Percentiles rank a stretch among this genome's conserved stretches.
Conservation (phyloP, 805 yeast genomes). For the Suhomyces vadensis region DNA sequence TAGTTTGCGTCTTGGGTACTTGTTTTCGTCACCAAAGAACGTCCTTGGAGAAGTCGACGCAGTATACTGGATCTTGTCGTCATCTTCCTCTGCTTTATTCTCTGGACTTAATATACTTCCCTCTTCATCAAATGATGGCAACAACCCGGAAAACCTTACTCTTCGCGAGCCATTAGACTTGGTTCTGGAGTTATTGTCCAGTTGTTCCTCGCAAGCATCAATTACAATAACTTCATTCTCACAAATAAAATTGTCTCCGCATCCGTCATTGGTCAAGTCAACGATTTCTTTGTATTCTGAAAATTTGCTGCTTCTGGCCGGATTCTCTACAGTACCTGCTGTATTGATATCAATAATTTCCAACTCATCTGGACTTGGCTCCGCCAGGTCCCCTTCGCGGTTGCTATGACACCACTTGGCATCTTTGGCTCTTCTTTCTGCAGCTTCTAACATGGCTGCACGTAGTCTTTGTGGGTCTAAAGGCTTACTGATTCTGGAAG, state of each 20-base stretch:
- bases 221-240: slow-evolving; percentile 21
- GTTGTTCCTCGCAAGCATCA: slow-evolving; percentile 22
- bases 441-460: slow-evolving; percentile 56
- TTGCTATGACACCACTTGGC: slow-evolving; percentile 46
- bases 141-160: slow-evolving; percentile 14
- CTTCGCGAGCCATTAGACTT: slow-evolving; percentile 5
- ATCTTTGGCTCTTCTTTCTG: slow-evolving; percentile 59
- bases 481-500: slow-evolving; percentile 5
- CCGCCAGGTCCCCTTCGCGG: slow-evolving; percentile 25
- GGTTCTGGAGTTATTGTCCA: neutral
- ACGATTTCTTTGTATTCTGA: slow-evolving; percentile 13
- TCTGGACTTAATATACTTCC: neutral
- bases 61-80: slow-evolving; percentile 22
- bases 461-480: slow-evolving; percentile 28
- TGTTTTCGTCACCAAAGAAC: slow-evolving; percentile 22
- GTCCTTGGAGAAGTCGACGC: slow-evolving; percentile 29
- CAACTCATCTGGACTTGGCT: slow-evolving; percentile 49
- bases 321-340: slow-evolving; percentile 1
- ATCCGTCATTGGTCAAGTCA: slow-evolving; percentile 16
- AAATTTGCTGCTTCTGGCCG: neutral
- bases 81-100: slow-evolving; percentile 1
- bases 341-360: slow-evolving; percentile 30
- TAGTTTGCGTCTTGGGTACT: slow-evolving; percentile 26
- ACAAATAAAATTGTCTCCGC: slow-evolving; percentile 4
- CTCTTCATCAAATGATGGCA: slow-evolving; percentile 19